Evolutionary conservation across 208 protist genomes (phyloP).

Genomic region (Crithidia expoeki): DNA sequence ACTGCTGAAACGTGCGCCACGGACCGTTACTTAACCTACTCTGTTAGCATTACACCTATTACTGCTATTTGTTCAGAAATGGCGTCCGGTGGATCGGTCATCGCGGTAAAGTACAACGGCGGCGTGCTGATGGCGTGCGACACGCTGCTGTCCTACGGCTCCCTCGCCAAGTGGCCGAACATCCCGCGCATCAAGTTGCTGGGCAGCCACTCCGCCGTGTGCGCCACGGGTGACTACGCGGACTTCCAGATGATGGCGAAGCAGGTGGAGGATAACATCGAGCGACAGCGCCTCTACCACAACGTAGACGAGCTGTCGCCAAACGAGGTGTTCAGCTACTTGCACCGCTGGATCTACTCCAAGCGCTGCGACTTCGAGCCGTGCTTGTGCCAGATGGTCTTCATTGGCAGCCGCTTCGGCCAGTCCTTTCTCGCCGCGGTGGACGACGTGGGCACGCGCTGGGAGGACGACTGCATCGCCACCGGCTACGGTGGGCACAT

Average conservation of each 20-base stretch:
- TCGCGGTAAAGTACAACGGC: slow-evolving; percentile 97
- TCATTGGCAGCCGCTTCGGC: slow-evolving; percentile 90
- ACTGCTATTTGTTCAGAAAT: no score
- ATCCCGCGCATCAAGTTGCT: slow-evolving; percentile 91
- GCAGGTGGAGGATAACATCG: slow-evolving; percentile 78
- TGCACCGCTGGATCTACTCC: slow-evolving; percentile 94
- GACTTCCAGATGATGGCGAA: slow-evolving; percentile 96
- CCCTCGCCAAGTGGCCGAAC: slow-evolving; percentile 94
- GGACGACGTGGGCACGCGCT: slow-evolving; percentile 95
- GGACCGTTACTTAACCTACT: no score
- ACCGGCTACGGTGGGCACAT: slow-evolving; percentile 97
- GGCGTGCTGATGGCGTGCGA: slow-evolving; percentile 96
- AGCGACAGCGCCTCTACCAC: slow-evolving; percentile 75
- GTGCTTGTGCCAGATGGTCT: slow-evolving; percentile 95
- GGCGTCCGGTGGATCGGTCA: slow-evolving; percentile 96
- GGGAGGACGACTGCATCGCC: slow-evolving; percentile 91
- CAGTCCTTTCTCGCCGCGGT: slow-evolving; percentile 94
- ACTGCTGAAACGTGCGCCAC: no score
- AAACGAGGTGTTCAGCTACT: slow-evolving; percentile 93
- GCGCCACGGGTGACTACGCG: slow-evolving; percentile 95
- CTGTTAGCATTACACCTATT: no score
- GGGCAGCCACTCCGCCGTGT: slow-evolving; percentile 90
- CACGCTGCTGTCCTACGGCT: slow-evolving; percentile 97
- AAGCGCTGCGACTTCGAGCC: slow-evolving; percentile 96
- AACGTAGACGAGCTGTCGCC: slow-evolving; percentile 81